Base-by-base conservation (phyloP, 106 monocot genomes). In the Phalaenopsis aphrodite region DNA sequence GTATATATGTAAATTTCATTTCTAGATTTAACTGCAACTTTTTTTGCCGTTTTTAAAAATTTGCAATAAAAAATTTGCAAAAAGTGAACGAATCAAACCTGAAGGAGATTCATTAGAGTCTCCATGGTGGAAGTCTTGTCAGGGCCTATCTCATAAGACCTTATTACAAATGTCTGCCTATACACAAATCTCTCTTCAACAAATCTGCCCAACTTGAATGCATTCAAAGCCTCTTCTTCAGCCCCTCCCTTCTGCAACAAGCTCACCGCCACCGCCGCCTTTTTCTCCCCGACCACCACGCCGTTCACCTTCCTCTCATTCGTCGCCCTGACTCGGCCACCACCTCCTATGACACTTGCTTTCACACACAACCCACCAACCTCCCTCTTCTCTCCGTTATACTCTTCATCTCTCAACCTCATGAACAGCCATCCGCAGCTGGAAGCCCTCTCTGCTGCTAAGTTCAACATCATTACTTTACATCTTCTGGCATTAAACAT, bases 91-190 rank as follows among this genome's bases (percentile, higher is more conserved):
- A 10, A 52, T 14, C 52, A 23, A 77, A 88, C 91, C 84, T 91
- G 91, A 14, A 91, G 85, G 42, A 88, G 88, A 83, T 91, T 88
- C 88, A 88, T 87, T 75, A 88, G 64, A 0, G 86, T 91, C 45
- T 91, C 91, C 86, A 91, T 88, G 58, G 91, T 88, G 4, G 85
- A 88, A 65, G 91, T 91, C 83, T 85, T 85, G 79, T 91, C 88
- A 15, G 88, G 86, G 21, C 91, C 90, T 81, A 91, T 87, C 79
- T 91, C 91, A 79, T 87, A 91, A 55, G 88, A 91, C 72, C 88
- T 82, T 56, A 91, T 87, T 75, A 88, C 87, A 85, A 91, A 91
- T 0, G 71, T 81, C 77, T 91, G 88, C 84, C 87, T 80, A 76
- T 88, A 88, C 2, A 88, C 86, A 55, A 81, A 78, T 82, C 84